Conservation (phyloP, 352 stramenopile genomes). For the Phytophthora citrophthora region DNA sequence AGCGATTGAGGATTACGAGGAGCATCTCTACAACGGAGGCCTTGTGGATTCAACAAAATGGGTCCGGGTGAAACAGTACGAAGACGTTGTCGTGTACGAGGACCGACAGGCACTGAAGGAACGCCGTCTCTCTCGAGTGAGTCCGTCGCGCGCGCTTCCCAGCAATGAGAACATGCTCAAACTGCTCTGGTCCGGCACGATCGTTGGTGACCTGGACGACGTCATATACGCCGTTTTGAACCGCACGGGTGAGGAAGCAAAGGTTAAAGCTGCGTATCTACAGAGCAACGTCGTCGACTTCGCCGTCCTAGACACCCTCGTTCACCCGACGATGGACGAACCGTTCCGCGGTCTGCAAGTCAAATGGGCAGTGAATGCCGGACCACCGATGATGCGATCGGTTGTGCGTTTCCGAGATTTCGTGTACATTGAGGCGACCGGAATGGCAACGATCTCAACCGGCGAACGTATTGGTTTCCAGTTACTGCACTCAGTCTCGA, state of each 20-base stretch:
- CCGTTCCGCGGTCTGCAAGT: constrained; percentile 54
- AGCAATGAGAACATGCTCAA: constrained; percentile 30
- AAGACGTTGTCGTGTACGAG: constrained; percentile 44
- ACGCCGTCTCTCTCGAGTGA: constrained; percentile 29
- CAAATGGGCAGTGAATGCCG: constrained; percentile 64
- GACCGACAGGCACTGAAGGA: constrained; percentile 35
- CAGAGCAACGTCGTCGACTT: constrained; percentile 52
- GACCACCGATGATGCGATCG: constrained; percentile 45
- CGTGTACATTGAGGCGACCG: constrained; percentile 61
- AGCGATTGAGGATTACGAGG: constrained; percentile 38
- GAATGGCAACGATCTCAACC: constrained; percentile 41
- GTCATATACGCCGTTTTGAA: constrained; percentile 46
- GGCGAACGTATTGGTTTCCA: constrained; percentile 54
- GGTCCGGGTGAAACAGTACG: constrained; percentile 43
- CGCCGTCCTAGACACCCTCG: constrained; percentile 47
- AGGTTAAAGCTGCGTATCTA: constrained; percentile 42
- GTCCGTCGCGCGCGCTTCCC: constrained; percentile 7
- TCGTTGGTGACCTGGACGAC: constrained; percentile 47
- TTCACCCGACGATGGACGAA: constrained; percentile 37
- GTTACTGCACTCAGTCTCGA: constrained; percentile 39
- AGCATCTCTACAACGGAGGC: constrained; percentile 23
- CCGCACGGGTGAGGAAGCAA: constrained; percentile 30
- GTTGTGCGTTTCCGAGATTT: constrained; percentile 63
- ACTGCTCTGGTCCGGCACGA: constrained; percentile 47
- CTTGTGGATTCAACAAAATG: constrained; percentile 37